Percentiles rank a stretch among this genome's conserved stretches.
These are phyloP conservation scores for Talaromyces trachyspermus DNA, from an alignment of 495 filamentous ascomycete species.

Conservation along the genomic window DNA sequence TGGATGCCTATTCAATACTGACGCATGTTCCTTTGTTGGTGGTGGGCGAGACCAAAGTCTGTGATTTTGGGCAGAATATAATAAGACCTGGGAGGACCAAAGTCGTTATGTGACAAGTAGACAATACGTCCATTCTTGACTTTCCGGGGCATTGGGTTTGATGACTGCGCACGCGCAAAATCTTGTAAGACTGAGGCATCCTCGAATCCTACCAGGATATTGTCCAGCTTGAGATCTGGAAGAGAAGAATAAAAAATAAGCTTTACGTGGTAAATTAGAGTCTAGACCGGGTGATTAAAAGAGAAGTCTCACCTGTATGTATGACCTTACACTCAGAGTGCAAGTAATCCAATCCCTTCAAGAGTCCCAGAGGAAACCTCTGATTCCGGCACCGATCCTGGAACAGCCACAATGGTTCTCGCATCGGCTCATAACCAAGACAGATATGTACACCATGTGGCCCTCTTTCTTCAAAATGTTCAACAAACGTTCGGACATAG, in stretches of 20 bases:
- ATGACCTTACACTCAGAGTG: slow-evolving; percentile 30
- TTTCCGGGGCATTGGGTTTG: slow-evolving; percentile 26
- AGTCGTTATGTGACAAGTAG: slow-evolving; percentile 30
- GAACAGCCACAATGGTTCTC: slow-evolving; percentile 25
- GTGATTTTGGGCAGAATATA: slow-evolving; percentile 24
- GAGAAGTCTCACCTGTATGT: slow-evolving; percentile 24
- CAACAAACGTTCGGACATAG: slow-evolving; percentile 21
- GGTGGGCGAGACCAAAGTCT: slow-evolving; percentile 38
- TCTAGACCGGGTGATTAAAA: slow-evolving; percentile 6
- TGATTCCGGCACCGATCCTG: slow-evolving; percentile 17
- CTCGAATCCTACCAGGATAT: slow-evolving; percentile 29
- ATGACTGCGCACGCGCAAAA: slow-evolving; percentile 18
- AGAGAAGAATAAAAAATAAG: no score
- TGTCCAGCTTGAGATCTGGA: slow-evolving; percentile 35
- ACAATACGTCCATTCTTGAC: slow-evolving; percentile 18
- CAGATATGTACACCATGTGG: slow-evolving; percentile 20
- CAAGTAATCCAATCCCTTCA: slow-evolving; percentile 33
- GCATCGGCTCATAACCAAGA: slow-evolving; percentile 24
- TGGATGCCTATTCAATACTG: slow-evolving; percentile 20
- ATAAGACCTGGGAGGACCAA: slow-evolving; percentile 12
- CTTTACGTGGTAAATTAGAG: no score
- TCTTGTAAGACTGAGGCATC: slow-evolving; percentile 26
- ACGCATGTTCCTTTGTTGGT: no score
- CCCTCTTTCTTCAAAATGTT: slow-evolving; percentile 21
- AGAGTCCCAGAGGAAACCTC: slow-evolving; percentile 15